Evolutionary conservation across 2,329 filamentous ascomycete genomes (phyloP).

Genomic region (Curvularia sp.): DNA sequence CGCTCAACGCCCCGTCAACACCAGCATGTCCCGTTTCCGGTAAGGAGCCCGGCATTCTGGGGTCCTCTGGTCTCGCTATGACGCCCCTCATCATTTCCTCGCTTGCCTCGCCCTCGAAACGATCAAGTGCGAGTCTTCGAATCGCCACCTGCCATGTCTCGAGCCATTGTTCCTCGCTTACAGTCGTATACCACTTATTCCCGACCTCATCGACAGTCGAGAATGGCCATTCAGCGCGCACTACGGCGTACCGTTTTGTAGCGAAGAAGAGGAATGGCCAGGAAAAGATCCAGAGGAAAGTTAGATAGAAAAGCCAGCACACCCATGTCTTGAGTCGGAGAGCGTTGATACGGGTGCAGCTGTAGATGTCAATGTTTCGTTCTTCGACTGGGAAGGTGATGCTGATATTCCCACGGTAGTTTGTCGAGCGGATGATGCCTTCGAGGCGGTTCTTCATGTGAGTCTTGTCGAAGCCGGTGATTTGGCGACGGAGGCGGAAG

Average conservation of each 20-base stretch:
- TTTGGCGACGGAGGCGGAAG: constrained; percentile 52
- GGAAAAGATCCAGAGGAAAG: constrained; percentile 71
- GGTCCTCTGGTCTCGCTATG: constrained; percentile 54
- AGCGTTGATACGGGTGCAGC: constrained; percentile 65
- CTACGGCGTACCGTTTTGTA: constrained; percentile 72
- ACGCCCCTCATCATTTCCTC: constrained; percentile 51
- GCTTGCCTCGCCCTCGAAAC: constrained; percentile 63
- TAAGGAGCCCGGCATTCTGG: constrained; percentile 39
- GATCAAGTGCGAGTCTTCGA: constrained; percentile 64
- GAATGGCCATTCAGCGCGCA: constrained; percentile 67
- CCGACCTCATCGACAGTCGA: constrained; percentile 49
- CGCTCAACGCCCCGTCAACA: constrained; percentile 42
- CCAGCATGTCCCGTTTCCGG: constrained; percentile 36
- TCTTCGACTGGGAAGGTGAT: constrained; percentile 68
- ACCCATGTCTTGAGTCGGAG: constrained; percentile 72
- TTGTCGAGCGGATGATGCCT: constrained; percentile 66
- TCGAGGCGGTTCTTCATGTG: constrained; percentile 61
- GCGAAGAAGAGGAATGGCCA: constrained; percentile 74
- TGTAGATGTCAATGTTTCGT: constrained; percentile 67
- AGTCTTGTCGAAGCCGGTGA: constrained; percentile 68
- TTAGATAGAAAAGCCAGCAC: constrained; percentile 68
- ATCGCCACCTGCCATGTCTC: constrained; percentile 68
- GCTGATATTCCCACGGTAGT: constrained; percentile 68
- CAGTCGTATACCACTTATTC: constrained; percentile 57
- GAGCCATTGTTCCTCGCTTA: constrained; percentile 65